A percentile compares a stretch with the other conserved stretches of the same genome.
Conservation (phyloP, 768 basidiomycete species). For the Kwoniella mangroviensis region DNA sequence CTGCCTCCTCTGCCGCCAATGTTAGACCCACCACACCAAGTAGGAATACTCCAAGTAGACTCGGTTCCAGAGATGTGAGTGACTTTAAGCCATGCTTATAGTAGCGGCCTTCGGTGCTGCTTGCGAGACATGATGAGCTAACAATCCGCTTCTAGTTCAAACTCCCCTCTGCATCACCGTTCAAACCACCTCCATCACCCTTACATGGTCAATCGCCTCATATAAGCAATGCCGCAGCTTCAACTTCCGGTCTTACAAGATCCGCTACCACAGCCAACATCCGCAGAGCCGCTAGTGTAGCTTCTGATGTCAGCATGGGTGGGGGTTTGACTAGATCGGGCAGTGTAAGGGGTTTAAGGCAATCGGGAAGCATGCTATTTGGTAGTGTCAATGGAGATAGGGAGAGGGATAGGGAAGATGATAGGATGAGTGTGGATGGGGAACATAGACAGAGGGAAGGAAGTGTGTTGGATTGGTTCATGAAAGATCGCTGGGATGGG, state of each 20-base stretch:
- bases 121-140: neutral
- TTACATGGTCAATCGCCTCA: conserved; percentile 23
- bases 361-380: conserved; percentile 37
- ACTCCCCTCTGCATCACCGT: conserved; percentile 43
- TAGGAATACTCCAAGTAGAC: conserved; percentile 14
- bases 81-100: neutral
- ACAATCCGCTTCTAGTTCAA: conserved; percentile 24
- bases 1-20: conserved; percentile 17
- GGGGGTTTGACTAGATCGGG: conserved; percentile 18
- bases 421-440: conserved; percentile 46
- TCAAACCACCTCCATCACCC: conserved; percentile 39
- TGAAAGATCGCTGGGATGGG: conserved; percentile 47
- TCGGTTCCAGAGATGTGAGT: conserved; percentile 28
- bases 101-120: neutral
- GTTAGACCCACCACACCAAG: conserved; percentile 25
- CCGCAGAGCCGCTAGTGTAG: conserved; percentile 31
- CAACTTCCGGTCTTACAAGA: conserved; percentile 26
- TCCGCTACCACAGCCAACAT: conserved; percentile 43
- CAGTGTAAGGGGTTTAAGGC: conserved; percentile 17
- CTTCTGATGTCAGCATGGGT: conserved; percentile 43
- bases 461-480: conserved; percentile 49
- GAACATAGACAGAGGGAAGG: conserved; percentile 32
- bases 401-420: conserved; percentile 31
- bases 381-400: conserved; percentile 30
- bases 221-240: conserved; percentile 10